phyloP scores from a whole-genome alignment of 768 basidiomycete species.

The Tricholoma terreum region DNA sequence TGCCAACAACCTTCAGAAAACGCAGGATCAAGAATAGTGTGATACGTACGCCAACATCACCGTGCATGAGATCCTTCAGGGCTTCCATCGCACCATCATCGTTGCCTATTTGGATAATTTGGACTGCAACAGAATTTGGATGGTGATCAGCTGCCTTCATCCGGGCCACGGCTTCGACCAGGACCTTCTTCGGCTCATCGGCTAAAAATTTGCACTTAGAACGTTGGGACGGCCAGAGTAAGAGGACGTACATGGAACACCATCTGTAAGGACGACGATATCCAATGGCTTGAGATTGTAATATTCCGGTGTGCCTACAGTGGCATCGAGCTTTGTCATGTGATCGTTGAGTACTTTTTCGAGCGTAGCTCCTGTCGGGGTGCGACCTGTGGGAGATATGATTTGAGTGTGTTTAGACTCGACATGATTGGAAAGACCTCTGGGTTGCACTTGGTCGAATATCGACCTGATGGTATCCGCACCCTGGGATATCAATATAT shows the following conservation, averaged over 20 bases:
- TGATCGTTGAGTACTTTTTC: constrained; percentile 18
- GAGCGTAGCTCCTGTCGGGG: constrained; percentile 29
- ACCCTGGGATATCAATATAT: constrained; percentile 13
- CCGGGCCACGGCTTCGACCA: constrained; percentile 21
- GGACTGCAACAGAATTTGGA: constrained; percentile 30
- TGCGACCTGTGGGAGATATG: constrained; percentile 16
- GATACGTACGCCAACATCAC: constrained; percentile 24
- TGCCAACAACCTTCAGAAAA: constrained; percentile 5
- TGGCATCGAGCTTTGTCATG: constrained; percentile 19
- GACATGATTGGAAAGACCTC: constrained; percentile 3
- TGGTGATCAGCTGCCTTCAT: constrained; percentile 26
- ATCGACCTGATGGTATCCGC: constrained; percentile 12
- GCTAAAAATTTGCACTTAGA: constrained; percentile 4
- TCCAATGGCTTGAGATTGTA: constrained; percentile 25
- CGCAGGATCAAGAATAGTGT: too few relatives aligned
- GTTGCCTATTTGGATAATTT: constrained; percentile 34
- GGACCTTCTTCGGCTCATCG: constrained; percentile 17
- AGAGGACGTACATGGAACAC: constrained; percentile 23
- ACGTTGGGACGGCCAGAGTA: background rate
- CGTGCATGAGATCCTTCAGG: constrained; percentile 22
- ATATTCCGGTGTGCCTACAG: constrained; percentile 16
- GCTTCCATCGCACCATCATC: constrained; percentile 14
- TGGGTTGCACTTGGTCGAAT: constrained; percentile 18
- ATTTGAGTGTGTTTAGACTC: background rate
- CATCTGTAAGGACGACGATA: constrained; percentile 34